Percentiles rank a stretch among this genome's conserved stretches.
Conservation (phyloP, 805 yeast species). For the Yamadazyma kitorensis region DNA sequence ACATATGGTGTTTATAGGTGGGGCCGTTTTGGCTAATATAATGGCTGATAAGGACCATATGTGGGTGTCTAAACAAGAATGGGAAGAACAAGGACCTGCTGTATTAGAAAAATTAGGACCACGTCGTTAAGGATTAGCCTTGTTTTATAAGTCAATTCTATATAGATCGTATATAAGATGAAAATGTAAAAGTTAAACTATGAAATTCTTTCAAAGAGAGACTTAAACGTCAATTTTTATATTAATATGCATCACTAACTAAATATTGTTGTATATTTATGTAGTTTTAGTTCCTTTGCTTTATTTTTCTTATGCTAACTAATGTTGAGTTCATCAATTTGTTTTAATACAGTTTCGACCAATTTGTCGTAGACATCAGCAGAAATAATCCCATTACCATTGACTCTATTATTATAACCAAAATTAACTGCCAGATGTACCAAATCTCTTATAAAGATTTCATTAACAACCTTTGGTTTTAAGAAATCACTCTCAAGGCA, state of each 20-base stretch:
- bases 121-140: constrained; percentile 36
- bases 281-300: not conserved
- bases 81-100: constrained; percentile 95
- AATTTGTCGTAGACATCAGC: constrained; percentile 39
- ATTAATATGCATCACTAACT: not conserved
- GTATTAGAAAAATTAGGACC: constrained; percentile 89
- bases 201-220: not conserved
- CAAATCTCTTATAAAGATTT: constrained; percentile 62
- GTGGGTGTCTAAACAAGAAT: constrained; percentile 96
- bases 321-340: constrained; percentile 37
- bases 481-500: constrained; percentile 64
- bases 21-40: constrained; percentile 95
- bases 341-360: constrained; percentile 38
- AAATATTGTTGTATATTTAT: not conserved
- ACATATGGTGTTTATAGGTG: constrained; percentile 98
- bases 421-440: constrained; percentile 74
- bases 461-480: constrained; percentile 70
- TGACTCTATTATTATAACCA: constrained; percentile 49
- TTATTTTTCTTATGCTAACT: constrained; percentile 16
- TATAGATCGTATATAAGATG: too few species aligned
- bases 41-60: constrained; percentile 98
- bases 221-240: not conserved
- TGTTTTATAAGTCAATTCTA: too few species aligned
- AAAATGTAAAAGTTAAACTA: too few species aligned
- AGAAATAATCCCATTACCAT: constrained; percentile 39